Evolutionary conservation across 441 rosid genomes (phyloP).

Genomic region (Mallotus japonicus): DNA sequence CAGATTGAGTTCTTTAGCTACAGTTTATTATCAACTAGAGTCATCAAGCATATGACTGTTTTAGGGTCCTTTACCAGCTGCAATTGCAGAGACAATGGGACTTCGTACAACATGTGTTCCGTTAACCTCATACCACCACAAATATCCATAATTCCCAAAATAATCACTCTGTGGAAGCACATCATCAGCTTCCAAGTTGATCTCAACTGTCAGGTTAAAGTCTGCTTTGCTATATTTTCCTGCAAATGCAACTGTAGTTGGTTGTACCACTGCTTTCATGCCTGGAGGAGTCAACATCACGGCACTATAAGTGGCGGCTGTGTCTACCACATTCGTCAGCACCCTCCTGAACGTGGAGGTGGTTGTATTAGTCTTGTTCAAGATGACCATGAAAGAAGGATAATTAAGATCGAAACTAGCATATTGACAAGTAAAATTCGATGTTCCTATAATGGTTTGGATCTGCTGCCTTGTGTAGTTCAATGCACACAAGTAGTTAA

Average conservation of each 20-base stretch:
- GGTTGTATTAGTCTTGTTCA: constrained; percentile 44
- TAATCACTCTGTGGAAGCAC: constrained; percentile 29
- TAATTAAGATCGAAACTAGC: constrained; percentile 46
- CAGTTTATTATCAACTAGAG: background rate
- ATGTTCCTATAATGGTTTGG: constrained; percentile 27
- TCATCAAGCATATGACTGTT: constrained; percentile 6
- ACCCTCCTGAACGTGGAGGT: constrained; percentile 41
- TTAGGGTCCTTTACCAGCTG: constrained; percentile 21
- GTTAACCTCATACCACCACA: constrained; percentile 43
- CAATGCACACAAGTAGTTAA: constrained; percentile 43
- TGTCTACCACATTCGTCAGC: constrained; percentile 37
- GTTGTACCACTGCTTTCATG: constrained; percentile 35
- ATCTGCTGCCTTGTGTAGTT: constrained; percentile 42
- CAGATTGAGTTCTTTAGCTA: background rate
- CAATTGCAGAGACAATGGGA: constrained; percentile 46
- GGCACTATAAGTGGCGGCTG: constrained; percentile 27
- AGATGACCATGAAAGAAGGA: constrained; percentile 46
- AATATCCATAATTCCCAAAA: constrained; percentile 39
- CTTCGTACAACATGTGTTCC: constrained; percentile 41
- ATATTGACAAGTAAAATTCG: constrained; percentile 31
- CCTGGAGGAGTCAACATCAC: constrained; percentile 30
- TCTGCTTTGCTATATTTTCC: constrained; percentile 34
- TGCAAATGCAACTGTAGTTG: constrained; percentile 26
- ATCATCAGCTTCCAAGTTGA: constrained; percentile 21
- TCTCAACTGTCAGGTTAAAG: constrained; percentile 37